A percentile compares a stretch with the other conserved stretches of the same genome.
These are phyloP conservation scores for Paramecium primaurelia DNA, from an alignment of 73 alveolate species.

Conservation along the genomic window DNA sequence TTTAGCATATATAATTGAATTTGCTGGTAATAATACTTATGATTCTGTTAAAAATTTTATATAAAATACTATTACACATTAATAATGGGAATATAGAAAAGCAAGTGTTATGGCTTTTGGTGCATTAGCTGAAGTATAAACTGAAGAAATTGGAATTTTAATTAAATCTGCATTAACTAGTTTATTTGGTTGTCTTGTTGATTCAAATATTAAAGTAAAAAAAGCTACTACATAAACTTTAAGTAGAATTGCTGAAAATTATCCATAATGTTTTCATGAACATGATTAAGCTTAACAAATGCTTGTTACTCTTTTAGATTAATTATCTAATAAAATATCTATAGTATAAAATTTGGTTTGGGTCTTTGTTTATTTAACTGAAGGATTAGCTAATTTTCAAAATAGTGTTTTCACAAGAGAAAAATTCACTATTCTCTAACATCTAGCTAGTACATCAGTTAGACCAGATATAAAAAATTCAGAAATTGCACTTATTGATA, in stretches of 20 bases:
- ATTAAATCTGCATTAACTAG: conserved; percentile 5
- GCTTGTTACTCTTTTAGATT: neutral
- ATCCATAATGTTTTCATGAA: neutral
- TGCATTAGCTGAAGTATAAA: neutral
- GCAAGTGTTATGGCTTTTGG: conserved; percentile 42
- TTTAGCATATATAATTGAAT: neutral
- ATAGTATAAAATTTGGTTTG: neutral
- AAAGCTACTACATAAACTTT: neutral
- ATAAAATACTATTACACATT: neutral
- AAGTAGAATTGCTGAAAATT: conserved; percentile 22
- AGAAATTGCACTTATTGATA: conserved; percentile 8
- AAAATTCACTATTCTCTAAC: neutral
- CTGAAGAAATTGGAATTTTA: neutral
- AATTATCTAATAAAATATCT: neutral
- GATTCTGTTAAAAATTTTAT: neutral
- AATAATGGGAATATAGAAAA: neutral
- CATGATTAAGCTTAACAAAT: neutral
- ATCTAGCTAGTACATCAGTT: conserved; percentile 9
- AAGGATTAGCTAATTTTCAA: neutral
- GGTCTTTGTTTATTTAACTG: neutral
- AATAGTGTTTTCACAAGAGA: neutral
- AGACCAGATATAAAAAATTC: neutral
- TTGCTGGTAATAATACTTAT: neutral
- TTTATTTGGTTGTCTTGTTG: neutral
- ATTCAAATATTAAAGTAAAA: neutral